A percentile compares a stretch with the other conserved stretches of the same genome.
Conservation (phyloP, 352 stramenopile species). For the Phytopythium boreale region DNA sequence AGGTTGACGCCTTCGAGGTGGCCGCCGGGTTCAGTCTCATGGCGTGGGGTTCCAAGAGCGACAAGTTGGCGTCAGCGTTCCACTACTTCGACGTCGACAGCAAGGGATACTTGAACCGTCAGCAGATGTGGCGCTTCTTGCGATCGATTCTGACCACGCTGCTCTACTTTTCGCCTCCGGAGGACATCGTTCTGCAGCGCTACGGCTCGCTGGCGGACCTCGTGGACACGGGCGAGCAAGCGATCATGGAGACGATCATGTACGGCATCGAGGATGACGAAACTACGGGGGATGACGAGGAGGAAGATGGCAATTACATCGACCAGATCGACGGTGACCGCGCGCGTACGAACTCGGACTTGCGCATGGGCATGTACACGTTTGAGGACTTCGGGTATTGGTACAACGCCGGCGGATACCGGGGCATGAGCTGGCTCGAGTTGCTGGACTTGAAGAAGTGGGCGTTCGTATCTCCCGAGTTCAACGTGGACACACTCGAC, state of each 20-base stretch:
- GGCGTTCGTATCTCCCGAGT: slow-evolving; percentile 70
- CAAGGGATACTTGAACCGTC: slow-evolving; percentile 72
- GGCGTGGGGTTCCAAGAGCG: slow-evolving; percentile 80
- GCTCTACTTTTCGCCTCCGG: slow-evolving; percentile 66
- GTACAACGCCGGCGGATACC: slow-evolving; percentile 83
- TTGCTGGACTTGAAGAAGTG: slow-evolving; percentile 84
- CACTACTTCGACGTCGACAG: slow-evolving; percentile 85
- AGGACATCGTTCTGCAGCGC: slow-evolving; percentile 45
- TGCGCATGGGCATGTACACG: slow-evolving; percentile 54
- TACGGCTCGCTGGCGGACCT: slow-evolving; percentile 69
- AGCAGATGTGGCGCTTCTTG: slow-evolving; percentile 85
- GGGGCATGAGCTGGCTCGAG: slow-evolving; percentile 83
- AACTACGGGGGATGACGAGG: slow-evolving; percentile 13
- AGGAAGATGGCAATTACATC: slow-evolving; percentile 21
- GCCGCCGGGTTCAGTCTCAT: slow-evolving; percentile 82
- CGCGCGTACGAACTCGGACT: slow-evolving; percentile 43
- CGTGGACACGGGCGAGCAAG: slow-evolving; percentile 72
- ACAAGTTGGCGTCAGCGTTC: slow-evolving; percentile 80
- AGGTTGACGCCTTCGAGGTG: slow-evolving; percentile 82
- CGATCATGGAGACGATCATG: slow-evolving; percentile 78
- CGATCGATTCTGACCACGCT: slow-evolving; percentile 75
- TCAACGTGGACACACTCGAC: slow-evolving; percentile 65
- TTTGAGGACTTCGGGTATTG: slow-evolving; percentile 86
- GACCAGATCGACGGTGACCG: slow-evolving; percentile 38
- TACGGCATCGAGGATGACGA: slow-evolving; percentile 37